Conservation (phyloP, 179 eudicot genomes). For the Silene noctiflora region DNA sequence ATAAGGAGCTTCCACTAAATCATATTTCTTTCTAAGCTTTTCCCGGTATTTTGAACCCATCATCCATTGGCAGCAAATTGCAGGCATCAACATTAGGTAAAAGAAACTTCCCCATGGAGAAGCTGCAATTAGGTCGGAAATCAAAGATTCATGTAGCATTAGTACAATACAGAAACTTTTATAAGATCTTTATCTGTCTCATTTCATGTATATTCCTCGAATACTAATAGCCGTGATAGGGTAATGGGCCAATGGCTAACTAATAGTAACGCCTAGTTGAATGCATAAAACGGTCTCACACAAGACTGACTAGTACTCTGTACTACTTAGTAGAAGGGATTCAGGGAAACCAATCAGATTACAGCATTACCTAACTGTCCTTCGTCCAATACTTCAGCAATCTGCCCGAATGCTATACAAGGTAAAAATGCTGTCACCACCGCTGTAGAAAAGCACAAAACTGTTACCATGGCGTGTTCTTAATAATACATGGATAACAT, state of each 20-base stretch:
- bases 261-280: too few relatives aligned
- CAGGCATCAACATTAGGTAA: slow-evolving; percentile 36
- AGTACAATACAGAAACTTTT: not conserved
- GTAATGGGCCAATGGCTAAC: not conserved
- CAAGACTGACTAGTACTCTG: not conserved
- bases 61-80: slow-evolving; percentile 30
- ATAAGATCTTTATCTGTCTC: not conserved
- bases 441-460: slow-evolving; percentile 28
- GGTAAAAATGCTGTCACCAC: slow-evolving; percentile 35
- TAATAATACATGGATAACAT: too few relatives aligned
- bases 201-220: not conserved
- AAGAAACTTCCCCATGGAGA: slow-evolving; percentile 36
- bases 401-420: slow-evolving; percentile 44
- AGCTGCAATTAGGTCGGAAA: slow-evolving; percentile 21
- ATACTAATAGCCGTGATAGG: not conserved
- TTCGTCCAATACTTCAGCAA: slow-evolving; percentile 40
- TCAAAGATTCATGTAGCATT: not conserved
- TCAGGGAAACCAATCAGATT: not conserved
- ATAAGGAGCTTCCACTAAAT: slow-evolving; percentile 45
- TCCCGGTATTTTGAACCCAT: slow-evolving; percentile 41
- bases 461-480: not conserved
- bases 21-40: slow-evolving; percentile 39
- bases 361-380: slow-evolving; percentile 31
- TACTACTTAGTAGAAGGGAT: not conserved
- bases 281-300: not conserved